A percentile compares a stretch with the other conserved stretches of the same genome.
phyloP scores from a whole-genome alignment of 345 rosid genomes.

The Lepidium africanum region DNA sequence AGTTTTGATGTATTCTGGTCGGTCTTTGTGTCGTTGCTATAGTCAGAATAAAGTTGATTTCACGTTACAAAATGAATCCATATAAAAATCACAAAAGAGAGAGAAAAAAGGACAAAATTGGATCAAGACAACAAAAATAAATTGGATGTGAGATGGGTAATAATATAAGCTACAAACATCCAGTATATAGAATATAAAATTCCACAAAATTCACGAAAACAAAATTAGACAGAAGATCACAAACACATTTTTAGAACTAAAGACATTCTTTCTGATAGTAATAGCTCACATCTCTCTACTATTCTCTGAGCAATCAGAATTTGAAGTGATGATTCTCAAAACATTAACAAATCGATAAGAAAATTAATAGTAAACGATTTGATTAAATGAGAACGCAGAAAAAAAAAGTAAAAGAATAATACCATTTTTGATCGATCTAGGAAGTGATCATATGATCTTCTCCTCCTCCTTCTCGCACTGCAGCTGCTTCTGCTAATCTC shows the following conservation, averaged over 20 bases:
- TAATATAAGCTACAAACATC: constrained; percentile 4
- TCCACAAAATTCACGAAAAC: not conserved
- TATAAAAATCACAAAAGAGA: not conserved
- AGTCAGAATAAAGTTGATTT: too few species aligned
- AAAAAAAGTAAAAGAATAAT: constrained; percentile 15
- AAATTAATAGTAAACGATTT: constrained; percentile 3
- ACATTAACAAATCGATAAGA: not conserved
- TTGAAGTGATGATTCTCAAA: constrained; percentile 4
- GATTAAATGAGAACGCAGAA: not conserved
- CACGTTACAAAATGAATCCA: too few species aligned
- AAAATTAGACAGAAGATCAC: constrained; percentile 11
- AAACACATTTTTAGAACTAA: constrained; percentile 22
- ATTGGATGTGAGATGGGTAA: not conserved
- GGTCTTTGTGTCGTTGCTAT: too few species aligned
- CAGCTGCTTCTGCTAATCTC: constrained; percentile 64
- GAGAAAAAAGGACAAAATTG: not conserved
- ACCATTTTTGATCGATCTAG: constrained; percentile 6
- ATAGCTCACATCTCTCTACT: constrained; percentile 15
- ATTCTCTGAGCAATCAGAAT: constrained; percentile 17
- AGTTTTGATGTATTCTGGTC: too few species aligned
- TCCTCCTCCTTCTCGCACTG: constrained; percentile 10
- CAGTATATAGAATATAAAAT: not conserved
- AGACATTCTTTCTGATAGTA: constrained; percentile 4
- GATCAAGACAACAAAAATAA: not conserved
- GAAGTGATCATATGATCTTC: constrained; percentile 28